Conservation (phyloP, 179 eudicot species). For the Pouteria campechiana region DNA sequence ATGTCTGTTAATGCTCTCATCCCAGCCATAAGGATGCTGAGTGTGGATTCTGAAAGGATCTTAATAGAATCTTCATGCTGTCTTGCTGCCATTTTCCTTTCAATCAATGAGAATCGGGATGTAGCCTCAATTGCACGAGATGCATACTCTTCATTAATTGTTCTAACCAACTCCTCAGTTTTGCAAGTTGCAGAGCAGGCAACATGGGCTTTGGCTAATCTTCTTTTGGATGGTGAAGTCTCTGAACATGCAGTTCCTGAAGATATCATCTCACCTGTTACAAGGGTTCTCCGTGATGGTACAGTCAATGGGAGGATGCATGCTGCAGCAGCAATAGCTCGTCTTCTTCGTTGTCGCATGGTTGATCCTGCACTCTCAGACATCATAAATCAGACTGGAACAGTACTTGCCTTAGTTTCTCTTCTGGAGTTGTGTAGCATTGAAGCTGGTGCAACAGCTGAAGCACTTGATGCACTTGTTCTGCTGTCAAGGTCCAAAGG, state of each 20-base stretch:
- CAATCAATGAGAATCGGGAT: constrained; percentile 74
- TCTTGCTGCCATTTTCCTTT: constrained; percentile 89
- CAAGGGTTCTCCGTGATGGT: constrained; percentile 86
- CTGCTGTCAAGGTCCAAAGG: constrained; percentile 51
- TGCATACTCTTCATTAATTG: constrained; percentile 51
- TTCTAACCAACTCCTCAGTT: constrained; percentile 61
- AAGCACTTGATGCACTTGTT: constrained; percentile 90
- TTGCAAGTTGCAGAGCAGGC: constrained; percentile 89
- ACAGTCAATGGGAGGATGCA: constrained; percentile 63
- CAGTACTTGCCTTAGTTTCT: constrained; percentile 77
- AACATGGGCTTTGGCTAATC: constrained; percentile 75
- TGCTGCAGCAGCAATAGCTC: constrained; percentile 93
- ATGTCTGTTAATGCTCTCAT: constrained; percentile 59
- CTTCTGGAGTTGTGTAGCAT: constrained; percentile 51
- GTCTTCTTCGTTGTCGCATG: constrained; percentile 53
- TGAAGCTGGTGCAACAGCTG: constrained; percentile 59
- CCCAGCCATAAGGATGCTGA: constrained; percentile 54
- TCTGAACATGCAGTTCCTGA: constrained; percentile 59
- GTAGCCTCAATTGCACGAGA: constrained; percentile 70
- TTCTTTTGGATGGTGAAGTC: constrained; percentile 68
- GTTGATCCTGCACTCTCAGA: constrained; percentile 56
- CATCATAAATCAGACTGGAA: constrained; percentile 68
- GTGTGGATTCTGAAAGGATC: constrained; percentile 53
- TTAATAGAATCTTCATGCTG: constrained; percentile 62
- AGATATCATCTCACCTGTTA: constrained; percentile 75